phyloP scores from a whole-genome alignment of 805 yeast genomes.

The Metschnikowia kunwiensis region DNA sequence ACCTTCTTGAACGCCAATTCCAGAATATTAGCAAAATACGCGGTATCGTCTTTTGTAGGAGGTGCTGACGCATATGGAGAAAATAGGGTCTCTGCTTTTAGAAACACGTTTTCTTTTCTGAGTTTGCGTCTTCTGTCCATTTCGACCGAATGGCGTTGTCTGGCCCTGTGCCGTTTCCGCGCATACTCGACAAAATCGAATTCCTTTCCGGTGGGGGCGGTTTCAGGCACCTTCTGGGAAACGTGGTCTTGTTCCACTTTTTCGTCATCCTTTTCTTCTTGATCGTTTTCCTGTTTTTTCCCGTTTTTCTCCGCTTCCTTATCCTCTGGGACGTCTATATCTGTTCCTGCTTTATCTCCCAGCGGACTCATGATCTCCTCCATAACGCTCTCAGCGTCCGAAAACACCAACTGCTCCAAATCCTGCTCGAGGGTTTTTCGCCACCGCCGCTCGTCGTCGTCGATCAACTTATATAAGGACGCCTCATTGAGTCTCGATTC shows the following conservation, averaged over 20 bases:
- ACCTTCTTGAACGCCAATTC: constrained; percentile 31
- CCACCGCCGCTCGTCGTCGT: constrained; percentile 35
- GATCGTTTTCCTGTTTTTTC: not conserved
- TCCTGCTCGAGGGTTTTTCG: constrained; percentile 26
- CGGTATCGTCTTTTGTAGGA: constrained; percentile 23
- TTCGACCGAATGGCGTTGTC: constrained; percentile 27
- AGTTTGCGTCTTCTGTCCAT: constrained; percentile 19
- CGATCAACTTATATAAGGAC: constrained; percentile 63
- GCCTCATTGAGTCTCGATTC: constrained; percentile 80
- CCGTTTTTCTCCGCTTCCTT: not conserved
- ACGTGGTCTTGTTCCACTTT: not conserved
- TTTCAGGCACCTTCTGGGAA: not conserved
- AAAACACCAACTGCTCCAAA: constrained; percentile 12
- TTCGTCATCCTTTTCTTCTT: not conserved
- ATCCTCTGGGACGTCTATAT: too few relatives aligned
- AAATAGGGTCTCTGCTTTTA: constrained; percentile 37
- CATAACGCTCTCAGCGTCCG: constrained; percentile 4
- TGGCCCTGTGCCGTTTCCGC: constrained; percentile 40
- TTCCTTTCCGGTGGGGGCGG: constrained; percentile 6
- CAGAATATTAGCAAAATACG: constrained; percentile 23
- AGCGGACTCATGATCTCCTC: constrained; percentile 5
- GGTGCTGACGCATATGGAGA: constrained; percentile 34
- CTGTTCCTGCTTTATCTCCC: not conserved
- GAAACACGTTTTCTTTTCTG: constrained; percentile 30
- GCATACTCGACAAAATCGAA: constrained; percentile 63